Base-by-base conservation (phyloP, 768 basidiomycete species). In the Tricholoma furcatifolium region DNA sequence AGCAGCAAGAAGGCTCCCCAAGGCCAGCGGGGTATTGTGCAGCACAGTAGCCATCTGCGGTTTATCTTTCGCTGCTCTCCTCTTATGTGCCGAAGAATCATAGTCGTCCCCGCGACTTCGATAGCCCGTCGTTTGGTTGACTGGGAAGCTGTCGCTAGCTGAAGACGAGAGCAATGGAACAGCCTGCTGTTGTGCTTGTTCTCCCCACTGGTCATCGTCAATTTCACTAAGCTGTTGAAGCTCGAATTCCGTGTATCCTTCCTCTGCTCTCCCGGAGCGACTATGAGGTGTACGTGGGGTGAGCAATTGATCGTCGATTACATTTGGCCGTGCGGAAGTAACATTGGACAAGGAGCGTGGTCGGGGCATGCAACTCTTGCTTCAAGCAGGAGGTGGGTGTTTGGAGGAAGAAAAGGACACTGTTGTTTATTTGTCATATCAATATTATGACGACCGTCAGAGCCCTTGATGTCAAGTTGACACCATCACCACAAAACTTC, bases 251-350 rank as follows among this genome's bases (percentile, higher is more conserved):
- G 74, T 73, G 62, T 76, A 74, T 8, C 72, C 78, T 61, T 82
- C 80, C 61, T 84, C 81, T 44, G 76, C 75, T 62, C 75, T 74
- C 44, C 81, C 83, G 38, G 81, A 74, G 56, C 80, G 80, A 32
- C 81, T 81, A 65, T 80, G 84, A 47, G 84, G 84, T 24, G 84
- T 85, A 50, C 84, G 73, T 2, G 84, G 84, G 15, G 82, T 84
- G 24, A 80, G 66, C 18, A 56, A 43, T 51, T 67, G 73, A 51
- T 73, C 64, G 43, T 75, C 70, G 41, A 69, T 57, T 31, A 65
- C 53, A 57, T 60, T 61, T 50, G 67, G 55, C 30, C 67, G 59
- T 31, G 69, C 67, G 35, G 74, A 70, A 23, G 70, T 56, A 23
- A 72, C 40, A 50, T 70, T 71, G n/a, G 65, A 62, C 21, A 79